These are phyloP conservation scores for Waltergamsia citrina DNA, from an alignment of 2,329 filamentous ascomycete species.

Conservation along the genomic window DNA sequence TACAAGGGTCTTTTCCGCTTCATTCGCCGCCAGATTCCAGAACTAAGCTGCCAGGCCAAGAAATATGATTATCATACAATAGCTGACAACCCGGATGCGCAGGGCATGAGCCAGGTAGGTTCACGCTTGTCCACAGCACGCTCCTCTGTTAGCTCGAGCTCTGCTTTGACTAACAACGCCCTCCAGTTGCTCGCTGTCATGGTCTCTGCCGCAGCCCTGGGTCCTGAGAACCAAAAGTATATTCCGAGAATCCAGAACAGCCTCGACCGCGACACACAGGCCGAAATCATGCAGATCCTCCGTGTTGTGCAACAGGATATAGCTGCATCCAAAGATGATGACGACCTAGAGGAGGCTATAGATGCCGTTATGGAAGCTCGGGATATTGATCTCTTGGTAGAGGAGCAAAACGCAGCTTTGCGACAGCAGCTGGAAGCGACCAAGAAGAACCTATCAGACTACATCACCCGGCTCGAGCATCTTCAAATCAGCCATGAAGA, in stretches of 20 bases:
- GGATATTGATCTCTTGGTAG: conserved; percentile 46
- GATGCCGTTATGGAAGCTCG: conserved; percentile 31
- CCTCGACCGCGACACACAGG: conserved; percentile 31
- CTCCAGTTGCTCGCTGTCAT: conserved; percentile 53
- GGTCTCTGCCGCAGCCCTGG: conserved; percentile 50
- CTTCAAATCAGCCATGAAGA: conserved; percentile 55
- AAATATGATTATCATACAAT: conserved; percentile 48
- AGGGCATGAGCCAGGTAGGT: conserved; percentile 42
- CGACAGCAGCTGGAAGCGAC: conserved; percentile 41
- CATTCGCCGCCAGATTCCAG: conserved; percentile 41
- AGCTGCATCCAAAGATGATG: conserved; percentile 22
- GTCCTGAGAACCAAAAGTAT: conserved; percentile 45
- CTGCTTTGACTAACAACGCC: neutral
- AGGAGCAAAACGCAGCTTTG: conserved; percentile 43
- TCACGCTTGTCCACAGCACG: neutral
- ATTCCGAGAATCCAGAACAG: conserved; percentile 33
- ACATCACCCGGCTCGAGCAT: conserved; percentile 49
- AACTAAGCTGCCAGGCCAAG: conserved; percentile 41
- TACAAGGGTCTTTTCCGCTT: conserved; percentile 46
- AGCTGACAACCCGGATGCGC: conserved; percentile 44
- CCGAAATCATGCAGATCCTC: conserved; percentile 35
- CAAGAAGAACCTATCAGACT: conserved; percentile 48
- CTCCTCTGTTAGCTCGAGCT: neutral
- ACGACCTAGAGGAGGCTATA: conserved; percentile 27
- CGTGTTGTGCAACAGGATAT: conserved; percentile 29